These are phyloP conservation scores for Trichosporon coremiiforme DNA, from an alignment of 1,284 basidiomycete genomes.

Conservation along the genomic window DNA sequence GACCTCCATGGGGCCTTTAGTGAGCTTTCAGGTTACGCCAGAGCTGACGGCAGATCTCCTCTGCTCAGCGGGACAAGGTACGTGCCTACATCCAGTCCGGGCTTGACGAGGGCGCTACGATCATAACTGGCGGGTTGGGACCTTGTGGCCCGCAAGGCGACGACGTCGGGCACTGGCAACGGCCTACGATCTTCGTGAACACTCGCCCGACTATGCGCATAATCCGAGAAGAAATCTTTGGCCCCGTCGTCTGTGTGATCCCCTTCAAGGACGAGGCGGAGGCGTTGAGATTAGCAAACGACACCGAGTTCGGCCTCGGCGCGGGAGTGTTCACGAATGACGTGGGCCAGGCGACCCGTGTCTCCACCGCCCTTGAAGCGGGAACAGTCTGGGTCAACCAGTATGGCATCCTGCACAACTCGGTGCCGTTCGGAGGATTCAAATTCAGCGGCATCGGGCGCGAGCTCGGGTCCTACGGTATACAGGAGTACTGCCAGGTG, in stretches of 20 bases:
- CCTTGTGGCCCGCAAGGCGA: conserved; percentile 39
- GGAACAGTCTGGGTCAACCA: conserved; percentile 84
- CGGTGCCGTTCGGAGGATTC: conserved; percentile 91
- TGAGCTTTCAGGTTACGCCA: conserved; percentile 89
- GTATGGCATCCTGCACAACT: conserved; percentile 76
- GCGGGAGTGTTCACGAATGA: conserved; percentile 87
- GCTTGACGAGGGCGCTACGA: conserved; percentile 79
- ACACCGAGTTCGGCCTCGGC: conserved; percentile 83
- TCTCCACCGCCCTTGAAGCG: conserved; percentile 78
- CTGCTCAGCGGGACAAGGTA: conserved; percentile 83
- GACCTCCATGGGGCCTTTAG: conserved; percentile 77
- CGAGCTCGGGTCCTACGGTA: conserved; percentile 83
- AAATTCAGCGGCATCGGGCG: conserved; percentile 79
- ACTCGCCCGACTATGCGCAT: conserved; percentile 45
- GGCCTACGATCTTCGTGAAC: conserved; percentile 56
- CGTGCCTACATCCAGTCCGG: conserved; percentile 87
- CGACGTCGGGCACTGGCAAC: conserved; percentile 52
- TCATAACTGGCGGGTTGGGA: conserved; percentile 71
- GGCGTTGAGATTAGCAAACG: conserved; percentile 72
- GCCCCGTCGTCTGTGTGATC: conserved; percentile 57
- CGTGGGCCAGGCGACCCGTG: conserved; percentile 81
- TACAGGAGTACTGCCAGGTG: conserved; percentile 79
- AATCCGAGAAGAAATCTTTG: conserved; percentile 58
- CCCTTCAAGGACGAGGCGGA: conserved; percentile 56
- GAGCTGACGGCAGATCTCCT: conserved; percentile 69